Evolutionary conservation across 306 rosid genomes (phyloP), one percentile per base, ranked within the genome.

Genomic region (Alnus rubra): DNA sequence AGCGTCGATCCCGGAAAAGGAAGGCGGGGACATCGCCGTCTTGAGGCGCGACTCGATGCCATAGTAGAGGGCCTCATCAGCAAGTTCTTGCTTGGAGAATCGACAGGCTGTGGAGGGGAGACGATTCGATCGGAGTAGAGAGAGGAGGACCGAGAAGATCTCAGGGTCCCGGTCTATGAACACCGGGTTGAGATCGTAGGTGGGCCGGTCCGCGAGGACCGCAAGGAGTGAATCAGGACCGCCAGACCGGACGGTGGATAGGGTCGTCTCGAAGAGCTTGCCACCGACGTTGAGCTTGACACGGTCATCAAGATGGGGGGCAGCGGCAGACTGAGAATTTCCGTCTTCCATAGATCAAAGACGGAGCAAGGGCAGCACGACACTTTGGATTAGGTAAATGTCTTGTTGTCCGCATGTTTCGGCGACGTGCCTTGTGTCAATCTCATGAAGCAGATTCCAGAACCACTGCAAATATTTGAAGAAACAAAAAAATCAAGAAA

Each of bases 151-250:
- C 0, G 95, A 88, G 89, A 94, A 92, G 71, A 94, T 91, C 74
- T 92, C 97, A 0, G 97, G 97, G 82, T 94, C 97, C 1, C 97
- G 97, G 84, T 94, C 97, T 15, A 94, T 94, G 88, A 94, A 94
- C 51, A 90, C 82, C 30, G 97, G 91, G 74, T 64, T 73, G 5
- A 81, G 78, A 73, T 90, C 94, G 72, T 64, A 0, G n/a, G 82
- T n/a, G 1, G 47, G 55, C 13, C 97, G 94, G 86, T 71, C 75
- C 3, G 98, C 89, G 44, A 94, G 89, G 9, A 90, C 90, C 45
- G 76, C 82, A n/a, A 94, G 82, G 45, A 94, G 94, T 0, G 97
- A 92, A 8, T 94, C 95, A 9, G 89, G 83, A 49, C 93, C 95
- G 51, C 93, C 97, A 14, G 93, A 83, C 7, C 83, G 98, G 81